Evolutionary conservation across 768 basidiomycete species (phyloP).

Genomic region (Hypholoma fasciculare): DNA sequence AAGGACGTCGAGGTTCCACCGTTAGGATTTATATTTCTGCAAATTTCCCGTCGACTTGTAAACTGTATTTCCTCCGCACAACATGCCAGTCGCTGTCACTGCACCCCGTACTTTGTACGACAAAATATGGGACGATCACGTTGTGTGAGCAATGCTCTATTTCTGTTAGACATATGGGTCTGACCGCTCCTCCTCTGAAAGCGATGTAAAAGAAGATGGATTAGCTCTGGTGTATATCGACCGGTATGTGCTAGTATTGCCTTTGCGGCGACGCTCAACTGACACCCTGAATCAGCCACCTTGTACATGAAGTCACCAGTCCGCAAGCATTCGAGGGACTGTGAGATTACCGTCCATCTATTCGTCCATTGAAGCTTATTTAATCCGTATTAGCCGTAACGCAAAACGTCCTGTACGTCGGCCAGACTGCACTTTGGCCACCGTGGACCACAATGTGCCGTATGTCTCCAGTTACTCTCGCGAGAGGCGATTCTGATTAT

Average conservation of each 20-base stretch:
- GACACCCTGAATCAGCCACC: constrained; percentile 36
- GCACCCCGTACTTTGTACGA: constrained; percentile 91
- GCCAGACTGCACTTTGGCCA: constrained; percentile 87
- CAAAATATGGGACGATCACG: constrained; percentile 97
- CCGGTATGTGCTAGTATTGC: constrained; percentile 43
- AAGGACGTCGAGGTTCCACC: constrained; percentile 8
- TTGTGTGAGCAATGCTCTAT: constrained; percentile 59
- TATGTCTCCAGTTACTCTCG: constrained; percentile 37
- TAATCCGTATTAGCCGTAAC: constrained; percentile 48
- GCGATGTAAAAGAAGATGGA: constrained; percentile 73
- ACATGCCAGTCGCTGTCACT: constrained; percentile 41
- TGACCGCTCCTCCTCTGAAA: constrained; percentile 28
- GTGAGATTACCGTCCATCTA: constrained; percentile 34
- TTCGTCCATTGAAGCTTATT: constrained; percentile 10
- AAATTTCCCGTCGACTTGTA: background rate
- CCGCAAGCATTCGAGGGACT: constrained; percentile 92
- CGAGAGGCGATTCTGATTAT: background rate
- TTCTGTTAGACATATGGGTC: constrained; percentile 4
- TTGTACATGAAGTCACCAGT: constrained; percentile 91
- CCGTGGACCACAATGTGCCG: constrained; percentile 89
- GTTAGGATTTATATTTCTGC: constrained; percentile 1
- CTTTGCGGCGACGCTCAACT: constrained; percentile 5
- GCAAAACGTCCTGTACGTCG: constrained; percentile 78
- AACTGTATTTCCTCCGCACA: constrained; percentile 2
- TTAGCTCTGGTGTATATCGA: constrained; percentile 84